A percentile compares a stretch with the other conserved stretches of the same genome.
These are phyloP conservation scores for Sporothrix brasiliensis DNA, from an alignment of 2,329 filamentous ascomycete species.

Conservation along the genomic window DNA sequence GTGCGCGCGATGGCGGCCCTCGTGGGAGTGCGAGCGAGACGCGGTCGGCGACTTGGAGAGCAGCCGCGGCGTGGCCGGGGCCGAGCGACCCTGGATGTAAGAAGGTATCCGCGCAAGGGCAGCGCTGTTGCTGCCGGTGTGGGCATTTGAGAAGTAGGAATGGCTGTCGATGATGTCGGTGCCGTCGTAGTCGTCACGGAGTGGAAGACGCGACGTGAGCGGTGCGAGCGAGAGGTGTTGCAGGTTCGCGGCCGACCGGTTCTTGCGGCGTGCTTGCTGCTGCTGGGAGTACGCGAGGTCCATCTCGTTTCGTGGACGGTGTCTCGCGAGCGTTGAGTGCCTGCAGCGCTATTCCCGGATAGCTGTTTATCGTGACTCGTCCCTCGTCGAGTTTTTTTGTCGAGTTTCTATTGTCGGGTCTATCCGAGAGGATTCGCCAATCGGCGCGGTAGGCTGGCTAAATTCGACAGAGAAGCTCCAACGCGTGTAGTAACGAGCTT, in stretches of 20 bases:
- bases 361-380: conserved; percentile 2
- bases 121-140: conserved; percentile 39
- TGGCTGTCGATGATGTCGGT: conserved; percentile 28
- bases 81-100: conserved; percentile 65
- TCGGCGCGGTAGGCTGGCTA: not conserved
- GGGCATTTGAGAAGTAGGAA: conserved; percentile 38
- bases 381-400: not conserved
- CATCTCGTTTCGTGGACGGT: conserved; percentile 47
- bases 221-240: conserved; percentile 66
- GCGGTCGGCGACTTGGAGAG: conserved; percentile 60
- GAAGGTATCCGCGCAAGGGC: conserved; percentile 49
- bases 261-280: conserved; percentile 60
- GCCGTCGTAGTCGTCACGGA: conserved; percentile 53
- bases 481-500: conserved; percentile 2
- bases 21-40: conserved; percentile 51
- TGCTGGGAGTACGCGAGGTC: conserved; percentile 65
- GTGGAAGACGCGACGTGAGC: conserved; percentile 62
- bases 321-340: not conserved
- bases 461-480: not conserved
- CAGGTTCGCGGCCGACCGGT: conserved; percentile 61
- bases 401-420: not conserved
- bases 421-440: conserved; percentile 5
- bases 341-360: not conserved
- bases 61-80: conserved; percentile 65
- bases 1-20: conserved; percentile 38